Conservation (phyloP, 495 filamentous ascomycete species). For the Penicillium daleae region DNA sequence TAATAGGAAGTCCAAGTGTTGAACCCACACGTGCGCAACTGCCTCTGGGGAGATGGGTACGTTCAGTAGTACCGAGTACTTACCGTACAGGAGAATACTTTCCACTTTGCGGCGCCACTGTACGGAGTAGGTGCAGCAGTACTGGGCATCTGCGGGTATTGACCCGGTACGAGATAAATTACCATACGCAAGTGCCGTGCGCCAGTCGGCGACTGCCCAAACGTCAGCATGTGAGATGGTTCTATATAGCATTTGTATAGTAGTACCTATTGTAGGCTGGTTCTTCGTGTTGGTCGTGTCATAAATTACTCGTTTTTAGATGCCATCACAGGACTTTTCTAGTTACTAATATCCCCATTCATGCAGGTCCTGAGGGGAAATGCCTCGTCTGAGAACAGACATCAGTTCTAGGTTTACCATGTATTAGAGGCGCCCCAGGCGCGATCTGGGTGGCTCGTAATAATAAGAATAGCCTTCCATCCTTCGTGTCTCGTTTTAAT, state of each 20-base stretch:
- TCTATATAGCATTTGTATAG: too few species aligned
- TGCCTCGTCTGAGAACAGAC: neutral
- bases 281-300: too few species aligned
- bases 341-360: neutral
- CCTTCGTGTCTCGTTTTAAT: conserved; percentile 14
- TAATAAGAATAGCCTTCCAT: neutral
- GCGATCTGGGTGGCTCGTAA: conserved; percentile 8
- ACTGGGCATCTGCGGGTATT: conserved; percentile 4
- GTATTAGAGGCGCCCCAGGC: conserved; percentile 1
- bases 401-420: neutral
- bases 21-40: conserved; percentile 30
- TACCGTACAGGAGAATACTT: too few species aligned
- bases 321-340: too few species aligned
- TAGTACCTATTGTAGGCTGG: neutral
- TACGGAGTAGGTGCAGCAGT: too few species aligned
- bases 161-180: neutral
- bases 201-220: conserved; percentile 19
- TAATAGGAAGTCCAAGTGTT: too few species aligned
- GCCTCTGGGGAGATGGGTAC: conserved; percentile 8
- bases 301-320: too few species aligned
- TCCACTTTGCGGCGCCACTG: too few species aligned
- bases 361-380: neutral
- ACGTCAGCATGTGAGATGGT: conserved; percentile 25
- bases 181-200: conserved; percentile 13
- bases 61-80: too few species aligned